Base-by-base conservation (phyloP, 2,329 filamentous ascomycete species). In the Tolypocladium endophyticum region DNA sequence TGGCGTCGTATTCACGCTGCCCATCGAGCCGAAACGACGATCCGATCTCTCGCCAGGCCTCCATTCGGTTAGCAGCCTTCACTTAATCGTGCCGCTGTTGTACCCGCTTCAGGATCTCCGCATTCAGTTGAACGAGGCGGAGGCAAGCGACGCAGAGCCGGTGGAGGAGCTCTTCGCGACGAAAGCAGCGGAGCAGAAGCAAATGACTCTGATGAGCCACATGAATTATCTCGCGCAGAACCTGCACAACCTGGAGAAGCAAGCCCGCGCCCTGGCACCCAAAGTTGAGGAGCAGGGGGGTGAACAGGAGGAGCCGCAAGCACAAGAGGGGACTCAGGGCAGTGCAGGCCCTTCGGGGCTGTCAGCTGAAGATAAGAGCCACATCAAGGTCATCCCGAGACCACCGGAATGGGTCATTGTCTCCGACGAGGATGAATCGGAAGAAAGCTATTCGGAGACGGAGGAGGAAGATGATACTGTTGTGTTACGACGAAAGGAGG, bases 171-270 rank as follows among this genome's bases (percentile, higher is more conserved):
- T 86, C 0, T 94, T 93, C 65, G 75, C 79, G 8, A 72, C 81
- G 60, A 85, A 81, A 70, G 80, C 82, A 20, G 73, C 72, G 33
- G 77, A 83, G 58, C 81, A 85, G 65, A 78, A 76, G 45, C 78
- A 85, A 50, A 78, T 87, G 74, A 86, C 81, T 12, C 72, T 94
- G 59, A 88, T 88, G 74, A 87, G 84, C 61, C 87, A 90, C 65
- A 72, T 93, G 65, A 93, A 93, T 69, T 90, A 87, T 67, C 74
- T 93, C 9, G 79, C 84, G 2, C 85, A 88, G 69, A 90, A 90
- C 65, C 80, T 92, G 63, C 84, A 89, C 66, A 72, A 75, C 2
- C 76, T 93, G 67, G 86, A 84, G 18, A 87, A 82, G 66, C 80
- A 84, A 56, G 76, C 74, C 2, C 64, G 77, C 45, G 63, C 64